These are phyloP conservation scores for Penicillium sclerotigenum DNA, from an alignment of 2,329 filamentous ascomycete genomes.

Conservation along the genomic window DNA sequence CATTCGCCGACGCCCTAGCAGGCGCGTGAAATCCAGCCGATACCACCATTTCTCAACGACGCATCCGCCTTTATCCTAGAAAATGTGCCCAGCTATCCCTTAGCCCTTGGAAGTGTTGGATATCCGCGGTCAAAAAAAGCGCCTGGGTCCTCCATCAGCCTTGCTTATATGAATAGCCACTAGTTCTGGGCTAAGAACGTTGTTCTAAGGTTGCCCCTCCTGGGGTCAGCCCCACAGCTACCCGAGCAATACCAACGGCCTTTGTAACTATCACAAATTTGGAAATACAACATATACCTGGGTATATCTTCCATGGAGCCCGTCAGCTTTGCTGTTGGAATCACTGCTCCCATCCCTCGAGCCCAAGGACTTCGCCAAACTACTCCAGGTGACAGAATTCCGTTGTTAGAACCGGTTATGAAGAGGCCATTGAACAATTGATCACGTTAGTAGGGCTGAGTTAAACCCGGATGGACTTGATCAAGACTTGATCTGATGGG, in stretches of 20 bases:
- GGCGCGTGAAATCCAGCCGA: neutral
- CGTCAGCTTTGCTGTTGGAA: slow-evolving; percentile 5
- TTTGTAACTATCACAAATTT: too few species aligned
- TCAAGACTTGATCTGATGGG: neutral
- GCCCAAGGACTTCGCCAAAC: too few species aligned
- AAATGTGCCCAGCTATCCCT: neutral
- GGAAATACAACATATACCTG: neutral
- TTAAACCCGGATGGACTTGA: neutral
- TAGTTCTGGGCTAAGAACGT: neutral
- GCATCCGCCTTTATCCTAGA: neutral
- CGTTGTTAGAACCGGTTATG: neutral
- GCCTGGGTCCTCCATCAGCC: neutral
- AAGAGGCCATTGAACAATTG: neutral
- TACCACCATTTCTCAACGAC: neutral
- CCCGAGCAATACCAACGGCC: too few species aligned
- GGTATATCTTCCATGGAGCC: slow-evolving; percentile 32
- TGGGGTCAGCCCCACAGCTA: neutral
- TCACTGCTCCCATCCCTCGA: too few species aligned
- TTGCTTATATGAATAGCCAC: neutral
- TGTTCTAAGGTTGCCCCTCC: neutral
- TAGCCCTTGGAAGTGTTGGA: neutral
- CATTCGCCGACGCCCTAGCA: neutral
- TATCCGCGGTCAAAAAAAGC: neutral
- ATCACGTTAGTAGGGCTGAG: neutral
- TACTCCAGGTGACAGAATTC: too few species aligned